Conservation (phyloP, 1,284 basidiomycete species). For the Microbotryomycetes sp. region DNA sequence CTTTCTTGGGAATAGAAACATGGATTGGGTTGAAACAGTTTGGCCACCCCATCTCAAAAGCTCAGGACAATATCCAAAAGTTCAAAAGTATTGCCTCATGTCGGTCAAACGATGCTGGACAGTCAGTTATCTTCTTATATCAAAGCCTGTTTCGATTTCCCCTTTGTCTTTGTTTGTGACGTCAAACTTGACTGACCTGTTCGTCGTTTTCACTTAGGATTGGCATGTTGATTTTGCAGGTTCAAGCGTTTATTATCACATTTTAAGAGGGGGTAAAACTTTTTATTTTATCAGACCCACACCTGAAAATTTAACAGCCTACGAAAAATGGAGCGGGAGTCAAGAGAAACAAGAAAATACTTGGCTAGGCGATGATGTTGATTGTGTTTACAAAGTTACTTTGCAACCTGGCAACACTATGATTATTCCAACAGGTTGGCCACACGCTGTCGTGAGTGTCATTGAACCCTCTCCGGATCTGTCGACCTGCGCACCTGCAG, state of each 20-base stretch:
- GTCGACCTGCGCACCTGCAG: too few relatives aligned
- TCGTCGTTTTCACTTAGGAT: conserved; percentile 41
- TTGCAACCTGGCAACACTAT: conserved; percentile 41
- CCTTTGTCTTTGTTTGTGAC: conserved; percentile 9
- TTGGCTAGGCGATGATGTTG: conserved; percentile 87
- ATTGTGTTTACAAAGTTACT: conserved; percentile 72
- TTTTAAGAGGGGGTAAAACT: conserved; percentile 59
- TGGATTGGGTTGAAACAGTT: conserved; percentile 95
- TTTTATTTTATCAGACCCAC: conserved; percentile 96
- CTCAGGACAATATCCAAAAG: conserved; percentile 66
- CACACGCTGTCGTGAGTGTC: conserved; percentile 88
- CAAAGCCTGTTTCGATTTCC: too few relatives aligned
- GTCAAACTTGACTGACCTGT: conserved; percentile 54
- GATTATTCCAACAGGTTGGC: conserved; percentile 93
- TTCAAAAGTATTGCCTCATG: conserved; percentile 95
- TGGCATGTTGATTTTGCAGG: conserved; percentile 97
- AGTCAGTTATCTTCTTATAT: conserved; percentile 49
- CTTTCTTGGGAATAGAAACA: conserved; percentile 46
- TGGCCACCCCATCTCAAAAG: conserved; percentile 57
- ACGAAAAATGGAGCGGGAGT: conserved; percentile 56
- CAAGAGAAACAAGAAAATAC: conserved; percentile 76
- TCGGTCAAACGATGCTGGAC: conserved; percentile 82
- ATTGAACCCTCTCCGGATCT: too few relatives aligned
- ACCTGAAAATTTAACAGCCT: conserved; percentile 72
- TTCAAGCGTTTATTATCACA: conserved; percentile 89